These are phyloP conservation scores for Colletotrichum sp. DNA, from an alignment of 2,329 filamentous ascomycete species.

Conservation along the genomic window DNA sequence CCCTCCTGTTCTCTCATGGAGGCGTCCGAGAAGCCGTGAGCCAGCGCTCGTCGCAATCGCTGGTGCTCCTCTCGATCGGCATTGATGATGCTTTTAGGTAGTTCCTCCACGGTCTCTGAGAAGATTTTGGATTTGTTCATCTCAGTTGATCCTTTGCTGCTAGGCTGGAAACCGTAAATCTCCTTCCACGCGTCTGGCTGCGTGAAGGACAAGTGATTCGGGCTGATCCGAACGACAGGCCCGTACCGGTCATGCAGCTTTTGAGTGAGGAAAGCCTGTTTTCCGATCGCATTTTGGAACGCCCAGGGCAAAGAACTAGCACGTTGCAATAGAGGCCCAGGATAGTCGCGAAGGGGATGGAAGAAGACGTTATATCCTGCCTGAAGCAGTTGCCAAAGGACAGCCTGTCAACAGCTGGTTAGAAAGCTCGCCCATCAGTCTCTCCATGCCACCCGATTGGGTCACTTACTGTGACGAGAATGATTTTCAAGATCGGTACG, in stretches of 20 bases:
- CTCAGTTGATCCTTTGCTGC: background rate
- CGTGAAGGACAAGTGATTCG: constrained; percentile 43
- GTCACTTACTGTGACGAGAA: background rate
- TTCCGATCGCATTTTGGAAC: background rate
- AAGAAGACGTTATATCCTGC: constrained; percentile 35
- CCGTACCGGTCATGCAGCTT: constrained; percentile 29
- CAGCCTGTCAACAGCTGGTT: background rate
- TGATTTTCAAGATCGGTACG: background rate
- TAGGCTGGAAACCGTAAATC: constrained; percentile 36
- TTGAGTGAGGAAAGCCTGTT: background rate
- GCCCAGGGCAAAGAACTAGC: constrained; percentile 2
- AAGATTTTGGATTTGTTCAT: background rate
- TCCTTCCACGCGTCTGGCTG: constrained; percentile 40
- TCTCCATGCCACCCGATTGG: fast-evolving
- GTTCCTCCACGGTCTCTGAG: background rate
- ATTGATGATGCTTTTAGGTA: constrained; percentile 1
- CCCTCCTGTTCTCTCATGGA: constrained; percentile 34
- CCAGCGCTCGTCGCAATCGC: constrained; percentile 27
- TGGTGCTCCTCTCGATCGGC: constrained; percentile 22
- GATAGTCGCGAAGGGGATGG: constrained; percentile 35
- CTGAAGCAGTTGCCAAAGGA: background rate
- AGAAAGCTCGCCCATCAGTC: background rate
- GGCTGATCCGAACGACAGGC: constrained; percentile 42
- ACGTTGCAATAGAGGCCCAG: constrained; percentile 27
- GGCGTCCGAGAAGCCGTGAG: constrained; percentile 32